phyloP scores from a whole-genome alignment of 331 rosid species.

The Cucumis variabilis region DNA sequence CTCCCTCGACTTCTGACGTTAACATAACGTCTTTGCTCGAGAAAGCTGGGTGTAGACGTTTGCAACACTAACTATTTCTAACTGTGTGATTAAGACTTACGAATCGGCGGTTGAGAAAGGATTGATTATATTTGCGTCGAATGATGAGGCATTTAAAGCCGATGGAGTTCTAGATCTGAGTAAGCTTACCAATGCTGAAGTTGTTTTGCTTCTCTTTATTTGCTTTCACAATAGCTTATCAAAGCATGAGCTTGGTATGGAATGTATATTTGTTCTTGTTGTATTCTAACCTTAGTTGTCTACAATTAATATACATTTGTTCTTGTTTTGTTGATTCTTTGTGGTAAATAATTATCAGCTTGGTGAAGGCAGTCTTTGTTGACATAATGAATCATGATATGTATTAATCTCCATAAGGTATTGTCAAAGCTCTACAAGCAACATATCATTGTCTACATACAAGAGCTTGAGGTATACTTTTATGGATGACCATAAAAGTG shows the following conservation, averaged over 20 bases:
- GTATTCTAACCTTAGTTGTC: not conserved
- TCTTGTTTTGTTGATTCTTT: not conserved
- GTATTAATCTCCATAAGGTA: constrained; percentile 57
- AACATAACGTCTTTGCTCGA: constrained; percentile 79
- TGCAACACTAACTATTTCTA: constrained; percentile 54
- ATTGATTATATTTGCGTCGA: constrained; percentile 81
- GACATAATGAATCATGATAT: constrained; percentile 22
- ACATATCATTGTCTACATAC: constrained; percentile 83
- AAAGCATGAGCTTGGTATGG: not conserved
- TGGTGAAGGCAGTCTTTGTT: not conserved
- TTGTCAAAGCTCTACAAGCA: constrained; percentile 87
- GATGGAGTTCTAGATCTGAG: constrained; percentile 77
- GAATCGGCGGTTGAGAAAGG: constrained; percentile 66
- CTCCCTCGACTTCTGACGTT: constrained; percentile 66
- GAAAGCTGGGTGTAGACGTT: constrained; percentile 81
- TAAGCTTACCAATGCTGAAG: constrained; percentile 82
- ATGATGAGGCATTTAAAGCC: constrained; percentile 89
- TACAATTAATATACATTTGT: not conserved
- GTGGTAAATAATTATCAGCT: not conserved
- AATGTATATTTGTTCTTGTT: no score
- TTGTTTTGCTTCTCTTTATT: not conserved
- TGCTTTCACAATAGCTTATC: not conserved
- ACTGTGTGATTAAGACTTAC: constrained; percentile 74
- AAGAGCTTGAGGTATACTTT: constrained; percentile 87
- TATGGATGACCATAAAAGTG: not conserved